These are phyloP conservation scores for Chamaecrista fasciculata DNA, from an alignment of 306 rosid genomes.

Conservation along the genomic window DNA sequence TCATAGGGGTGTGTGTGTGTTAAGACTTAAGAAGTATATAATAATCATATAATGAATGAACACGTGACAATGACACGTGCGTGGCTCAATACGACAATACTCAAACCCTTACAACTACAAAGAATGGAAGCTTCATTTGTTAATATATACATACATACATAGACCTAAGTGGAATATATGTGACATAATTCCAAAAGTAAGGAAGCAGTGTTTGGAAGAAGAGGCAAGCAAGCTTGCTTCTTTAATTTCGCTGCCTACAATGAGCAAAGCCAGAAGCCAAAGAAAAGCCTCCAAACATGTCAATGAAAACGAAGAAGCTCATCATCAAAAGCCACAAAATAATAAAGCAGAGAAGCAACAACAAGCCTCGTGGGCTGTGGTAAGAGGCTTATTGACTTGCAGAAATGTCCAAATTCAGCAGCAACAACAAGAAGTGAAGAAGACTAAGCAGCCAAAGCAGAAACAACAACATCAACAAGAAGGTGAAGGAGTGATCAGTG, in stretches of 20 bases:
- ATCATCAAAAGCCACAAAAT: conserved; percentile 49
- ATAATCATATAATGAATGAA: too few relatives aligned
- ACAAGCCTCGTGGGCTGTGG: conserved; percentile 75
- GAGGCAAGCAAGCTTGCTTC: conserved; percentile 25
- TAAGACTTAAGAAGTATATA: too few relatives aligned
- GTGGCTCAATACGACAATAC: background rate
- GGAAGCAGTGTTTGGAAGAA: conserved; percentile 24
- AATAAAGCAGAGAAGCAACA: conserved; percentile 60
- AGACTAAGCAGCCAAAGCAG: conserved; percentile 41
- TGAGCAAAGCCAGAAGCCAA: conserved; percentile 61
- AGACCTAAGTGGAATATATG: background rate
- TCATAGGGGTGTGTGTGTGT: too few relatives aligned
- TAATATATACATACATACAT: background rate
- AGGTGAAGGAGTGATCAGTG: conserved; percentile 42
- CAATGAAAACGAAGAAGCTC: conserved; percentile 34
- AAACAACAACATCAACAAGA: conserved; percentile 40
- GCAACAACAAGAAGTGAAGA: conserved; percentile 33
- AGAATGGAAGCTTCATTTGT: background rate
- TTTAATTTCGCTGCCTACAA: conserved; percentile 34
- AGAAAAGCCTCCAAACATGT: conserved; percentile 49
- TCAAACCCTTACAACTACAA: background rate
- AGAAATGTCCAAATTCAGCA: conserved; percentile 56
- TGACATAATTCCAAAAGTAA: conserved; percentile 21
- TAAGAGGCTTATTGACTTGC: conserved; percentile 73
- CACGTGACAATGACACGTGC: background rate